A percentile compares a stretch with the other conserved stretches of the same genome.
phyloP scores from a whole-genome alignment of 306 rosid species.

The Cicer yamashitae region DNA sequence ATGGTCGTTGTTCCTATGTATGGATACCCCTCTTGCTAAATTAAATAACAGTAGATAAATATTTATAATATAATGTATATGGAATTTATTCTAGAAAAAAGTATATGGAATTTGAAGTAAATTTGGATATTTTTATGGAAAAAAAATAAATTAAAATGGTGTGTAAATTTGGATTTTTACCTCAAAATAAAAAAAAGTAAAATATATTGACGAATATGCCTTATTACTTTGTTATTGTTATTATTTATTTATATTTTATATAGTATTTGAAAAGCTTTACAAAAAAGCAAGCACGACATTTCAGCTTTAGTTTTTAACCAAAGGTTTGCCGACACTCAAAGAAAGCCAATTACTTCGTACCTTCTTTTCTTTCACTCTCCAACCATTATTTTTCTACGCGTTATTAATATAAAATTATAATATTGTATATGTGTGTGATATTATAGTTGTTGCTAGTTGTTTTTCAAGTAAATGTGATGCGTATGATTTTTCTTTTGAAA shows the following conservation, averaged over 20 bases:
- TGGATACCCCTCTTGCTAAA: conserved; percentile 10
- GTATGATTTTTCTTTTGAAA: no score
- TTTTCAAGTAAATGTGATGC: neutral
- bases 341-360: neutral
- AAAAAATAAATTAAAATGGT: no score
- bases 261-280: neutral
- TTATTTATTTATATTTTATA: neutral
- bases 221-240: neutral
- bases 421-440: no score
- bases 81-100: neutral
- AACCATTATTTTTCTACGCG: neutral
- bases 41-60: neutral
- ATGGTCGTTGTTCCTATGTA: no score
- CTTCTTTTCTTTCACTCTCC: conserved; percentile 3
- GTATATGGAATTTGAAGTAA: neutral
- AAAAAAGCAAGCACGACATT: conserved; percentile 17
- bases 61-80: neutral
- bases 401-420: no score
- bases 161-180: no score
- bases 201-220: neutral
- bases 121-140: no score
- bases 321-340: conserved; percentile 53
- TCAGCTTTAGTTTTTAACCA: conserved; percentile 24
- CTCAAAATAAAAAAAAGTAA: neutral
- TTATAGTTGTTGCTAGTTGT: no score